Percentiles rank a stretch among this genome's conserved stretches.
Conservation (phyloP, 768 basidiomycete genomes). For the Goffeauzyma gilvescens region DNA sequence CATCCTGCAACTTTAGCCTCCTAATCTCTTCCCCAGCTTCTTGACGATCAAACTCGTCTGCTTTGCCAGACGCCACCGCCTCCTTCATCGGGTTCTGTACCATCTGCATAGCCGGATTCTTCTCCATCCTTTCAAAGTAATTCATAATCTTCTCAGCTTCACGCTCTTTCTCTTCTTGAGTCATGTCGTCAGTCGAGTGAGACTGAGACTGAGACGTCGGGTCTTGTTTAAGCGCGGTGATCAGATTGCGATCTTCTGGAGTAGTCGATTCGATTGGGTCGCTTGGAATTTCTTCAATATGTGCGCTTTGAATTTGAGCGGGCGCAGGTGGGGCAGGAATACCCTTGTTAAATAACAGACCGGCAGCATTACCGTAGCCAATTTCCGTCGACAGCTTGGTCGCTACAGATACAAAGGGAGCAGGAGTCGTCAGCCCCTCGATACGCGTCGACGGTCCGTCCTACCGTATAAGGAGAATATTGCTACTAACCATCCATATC, state of each 20-base stretch:
- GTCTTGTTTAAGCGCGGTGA: constrained; percentile 5
- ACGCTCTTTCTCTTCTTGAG: constrained; percentile 80
- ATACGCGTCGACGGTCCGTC: too few species aligned
- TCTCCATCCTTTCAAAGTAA: constrained; percentile 74
- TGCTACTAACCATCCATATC: constrained; percentile 49
- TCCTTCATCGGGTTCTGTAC: constrained; percentile 37
- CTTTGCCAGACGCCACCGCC: constrained; percentile 12
- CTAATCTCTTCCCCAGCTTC: constrained; percentile 8
- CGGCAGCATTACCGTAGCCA: constrained; percentile 90
- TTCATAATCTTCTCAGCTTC: constrained; percentile 86
- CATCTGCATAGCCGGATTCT: constrained; percentile 40
- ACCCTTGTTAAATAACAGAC: constrained; percentile 81
- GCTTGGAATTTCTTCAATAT: constrained; percentile 17
- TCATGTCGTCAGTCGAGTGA: constrained; percentile 50
- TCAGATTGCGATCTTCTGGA: not conserved
- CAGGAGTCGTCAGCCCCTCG: too few species aligned
- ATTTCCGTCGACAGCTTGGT: constrained; percentile 34
- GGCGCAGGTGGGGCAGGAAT: constrained; percentile 34
- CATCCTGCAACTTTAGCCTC: constrained; percentile 7
- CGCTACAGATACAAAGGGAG: not conserved
- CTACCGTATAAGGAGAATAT: too few species aligned
- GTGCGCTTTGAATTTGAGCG: constrained; percentile 7
- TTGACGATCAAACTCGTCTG: constrained; percentile 11
- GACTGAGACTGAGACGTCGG: constrained; percentile 39
- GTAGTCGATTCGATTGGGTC: not conserved